phyloP scores from a whole-genome alignment of 176 grass and related monocot genomes.

The Tillandsia fasciculata region DNA sequence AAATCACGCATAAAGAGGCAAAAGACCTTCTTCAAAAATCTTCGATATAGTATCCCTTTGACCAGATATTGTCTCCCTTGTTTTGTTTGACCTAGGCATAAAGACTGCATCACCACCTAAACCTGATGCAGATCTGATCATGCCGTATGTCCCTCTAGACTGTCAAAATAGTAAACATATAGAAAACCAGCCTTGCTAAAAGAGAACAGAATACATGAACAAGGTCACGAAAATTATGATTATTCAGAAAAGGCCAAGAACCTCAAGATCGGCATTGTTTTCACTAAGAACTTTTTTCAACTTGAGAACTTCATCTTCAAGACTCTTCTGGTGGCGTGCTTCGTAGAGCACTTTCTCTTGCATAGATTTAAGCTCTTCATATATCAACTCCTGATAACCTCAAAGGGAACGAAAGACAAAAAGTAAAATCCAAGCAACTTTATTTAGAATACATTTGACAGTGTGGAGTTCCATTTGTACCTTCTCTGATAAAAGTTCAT shows the following conservation, averaged over 20 bases:
- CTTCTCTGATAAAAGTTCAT: slow-evolving; percentile 58
- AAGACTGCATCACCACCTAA: slow-evolving; percentile 21
- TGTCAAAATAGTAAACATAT: slow-evolving; percentile 28
- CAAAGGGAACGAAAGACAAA: slow-evolving; percentile 8
- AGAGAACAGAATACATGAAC: slow-evolving; percentile 12
- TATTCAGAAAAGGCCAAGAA: slow-evolving; percentile 13
- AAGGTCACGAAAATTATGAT: slow-evolving; percentile 12
- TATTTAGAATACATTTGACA: background rate
- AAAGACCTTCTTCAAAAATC: slow-evolving; percentile 88
- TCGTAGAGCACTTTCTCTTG: slow-evolving; percentile 57
- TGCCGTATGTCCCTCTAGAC: slow-evolving; percentile 34
- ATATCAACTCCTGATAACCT: slow-evolving; percentile 46
- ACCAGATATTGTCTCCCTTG: slow-evolving; percentile 46
- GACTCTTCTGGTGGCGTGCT: slow-evolving; percentile 37
- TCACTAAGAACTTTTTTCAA: slow-evolving; percentile 41
- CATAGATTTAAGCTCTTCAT: slow-evolving; percentile 55
- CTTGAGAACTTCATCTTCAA: slow-evolving; percentile 69
- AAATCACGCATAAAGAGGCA: slow-evolving; percentile 11
- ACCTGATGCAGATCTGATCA: slow-evolving; percentile 51
- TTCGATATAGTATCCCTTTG: slow-evolving; percentile 69
- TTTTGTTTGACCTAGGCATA: slow-evolving; percentile 46
- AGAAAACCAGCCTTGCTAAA: background rate
- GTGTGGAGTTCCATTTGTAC: slow-evolving; percentile 11
- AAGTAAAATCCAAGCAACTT: background rate
- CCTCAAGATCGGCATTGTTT: slow-evolving; percentile 45